Percentiles rank a stretch among this genome's conserved stretches.
These are phyloP conservation scores for Aspergillus fischeri DNA, from an alignment of 2,329 filamentous ascomycete species.

Conservation along the genomic window DNA sequence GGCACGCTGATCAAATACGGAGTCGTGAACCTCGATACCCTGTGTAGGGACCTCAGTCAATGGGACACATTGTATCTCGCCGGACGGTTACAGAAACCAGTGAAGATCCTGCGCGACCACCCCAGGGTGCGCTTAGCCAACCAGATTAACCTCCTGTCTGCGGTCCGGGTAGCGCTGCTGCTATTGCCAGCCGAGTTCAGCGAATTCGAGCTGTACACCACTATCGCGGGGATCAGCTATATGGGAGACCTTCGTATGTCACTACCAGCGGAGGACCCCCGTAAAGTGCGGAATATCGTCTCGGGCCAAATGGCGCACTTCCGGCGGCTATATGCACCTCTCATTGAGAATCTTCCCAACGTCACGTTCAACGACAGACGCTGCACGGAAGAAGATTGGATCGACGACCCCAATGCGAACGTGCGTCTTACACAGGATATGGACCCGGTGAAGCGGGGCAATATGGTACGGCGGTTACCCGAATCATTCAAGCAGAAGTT, in stretches of 20 bases:
- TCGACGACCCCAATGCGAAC: constrained; percentile 60
- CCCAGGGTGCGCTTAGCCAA: constrained; percentile 89
- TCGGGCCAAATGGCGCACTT: constrained; percentile 88
- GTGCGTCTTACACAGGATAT: constrained; percentile 79
- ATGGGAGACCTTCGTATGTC: constrained; percentile 95
- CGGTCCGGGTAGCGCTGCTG: constrained; percentile 81
- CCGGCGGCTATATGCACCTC: constrained; percentile 80
- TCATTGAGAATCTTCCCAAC: constrained; percentile 88
- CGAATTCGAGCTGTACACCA: constrained; percentile 81
- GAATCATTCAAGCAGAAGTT: constrained; percentile 80
- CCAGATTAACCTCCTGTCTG: constrained; percentile 90
- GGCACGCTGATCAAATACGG: constrained; percentile 97
- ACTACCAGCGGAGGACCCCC: constrained; percentile 81
- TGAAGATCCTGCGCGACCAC: constrained; percentile 95
- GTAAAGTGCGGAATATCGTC: constrained; percentile 93
- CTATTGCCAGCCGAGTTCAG: constrained; percentile 80
- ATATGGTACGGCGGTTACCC: constrained; percentile 92
- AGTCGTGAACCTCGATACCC: constrained; percentile 87
- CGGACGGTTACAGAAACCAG: constrained; percentile 90
- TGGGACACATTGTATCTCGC: constrained; percentile 98
- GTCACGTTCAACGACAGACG: constrained; percentile 68
- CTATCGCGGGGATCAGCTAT: constrained; percentile 89
- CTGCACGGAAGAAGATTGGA: constrained; percentile 58
- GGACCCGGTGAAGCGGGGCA: constrained; percentile 83
- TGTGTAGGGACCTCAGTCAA: constrained; percentile 78